A percentile compares a stretch with the other conserved stretches of the same genome.
phyloP scores from a whole-genome alignment of 176 grass and related monocot genomes.

The Eragrostis curvula region DNA sequence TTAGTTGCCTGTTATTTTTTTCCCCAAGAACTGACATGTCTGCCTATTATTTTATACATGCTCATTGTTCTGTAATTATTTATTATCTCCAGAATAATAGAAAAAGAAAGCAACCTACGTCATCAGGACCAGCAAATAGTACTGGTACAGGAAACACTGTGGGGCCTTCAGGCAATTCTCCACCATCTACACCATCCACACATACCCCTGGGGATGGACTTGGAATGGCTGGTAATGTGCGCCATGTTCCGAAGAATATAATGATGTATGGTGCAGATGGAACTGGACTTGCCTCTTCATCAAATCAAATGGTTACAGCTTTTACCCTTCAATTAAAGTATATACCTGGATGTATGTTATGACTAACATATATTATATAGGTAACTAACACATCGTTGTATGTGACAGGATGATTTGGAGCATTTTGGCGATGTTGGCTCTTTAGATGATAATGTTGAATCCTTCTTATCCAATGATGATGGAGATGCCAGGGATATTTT shows the following conservation, averaged over 20 bases:
- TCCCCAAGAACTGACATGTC: constrained; percentile 13
- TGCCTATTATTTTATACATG: constrained; percentile 5
- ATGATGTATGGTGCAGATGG: constrained; percentile 93
- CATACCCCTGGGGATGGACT: constrained; percentile 82
- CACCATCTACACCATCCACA: constrained; percentile 90
- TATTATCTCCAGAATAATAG: constrained; percentile 69
- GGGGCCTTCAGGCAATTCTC: constrained; percentile 79
- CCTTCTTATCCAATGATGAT: constrained; percentile 93
- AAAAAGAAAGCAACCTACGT: constrained; percentile 95
- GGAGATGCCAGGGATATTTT: constrained; percentile 92
- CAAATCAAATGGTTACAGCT: constrained; percentile 92
- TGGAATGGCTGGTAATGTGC: constrained; percentile 68
- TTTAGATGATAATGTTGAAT: constrained; percentile 98
- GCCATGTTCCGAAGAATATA: constrained; percentile 75
- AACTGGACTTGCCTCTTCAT: constrained; percentile 89
- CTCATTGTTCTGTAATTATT: constrained; percentile 27
- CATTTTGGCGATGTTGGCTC: constrained; percentile 90
- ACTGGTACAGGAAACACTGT: constrained; percentile 95
- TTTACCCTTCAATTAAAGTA: constrained; percentile 41
- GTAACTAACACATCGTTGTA: constrained; percentile 34
- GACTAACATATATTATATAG: constrained; percentile 14
- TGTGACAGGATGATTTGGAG: constrained; percentile 90
- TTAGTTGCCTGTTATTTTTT: constrained; percentile 1
- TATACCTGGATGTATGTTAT: constrained; percentile 11
- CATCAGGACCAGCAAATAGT: constrained; percentile 95